Evolutionary conservation across 2,329 filamentous ascomycete genomes (phyloP).

Genomic region (Exophiala oligosperma): DNA sequence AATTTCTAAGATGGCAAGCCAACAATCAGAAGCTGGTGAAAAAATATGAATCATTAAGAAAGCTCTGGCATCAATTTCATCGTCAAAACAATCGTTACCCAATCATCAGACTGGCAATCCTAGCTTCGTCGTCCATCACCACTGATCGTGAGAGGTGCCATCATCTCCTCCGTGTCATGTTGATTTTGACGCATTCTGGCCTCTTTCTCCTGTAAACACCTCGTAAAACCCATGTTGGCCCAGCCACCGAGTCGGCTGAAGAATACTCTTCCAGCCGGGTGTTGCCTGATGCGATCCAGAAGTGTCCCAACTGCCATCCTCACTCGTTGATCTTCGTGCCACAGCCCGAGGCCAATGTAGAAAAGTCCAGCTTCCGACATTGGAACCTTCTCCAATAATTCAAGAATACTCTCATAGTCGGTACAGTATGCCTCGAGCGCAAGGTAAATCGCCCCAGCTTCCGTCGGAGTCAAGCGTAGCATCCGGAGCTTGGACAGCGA

Average conservation of each 20-base stretch:
- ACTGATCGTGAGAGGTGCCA: constrained; percentile 9
- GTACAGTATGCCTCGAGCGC: constrained; percentile 74
- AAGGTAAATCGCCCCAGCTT: constrained; percentile 82
- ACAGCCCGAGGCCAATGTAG: constrained; percentile 85
- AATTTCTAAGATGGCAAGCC: too few species aligned
- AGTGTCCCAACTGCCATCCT: constrained; percentile 75
- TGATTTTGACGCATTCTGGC: constrained; percentile 17
- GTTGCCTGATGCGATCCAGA: constrained; percentile 76
- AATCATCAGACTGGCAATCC: neutral
- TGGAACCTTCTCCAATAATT: constrained; percentile 77
- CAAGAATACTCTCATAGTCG: constrained; percentile 80
- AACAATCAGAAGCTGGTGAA: too few species aligned
- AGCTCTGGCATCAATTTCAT: neutral
- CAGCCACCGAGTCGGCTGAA: constrained; percentile 86
- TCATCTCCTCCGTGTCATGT: constrained; percentile 14
- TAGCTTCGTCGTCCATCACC: constrained; percentile 12
- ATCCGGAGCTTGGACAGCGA: constrained; percentile 88
- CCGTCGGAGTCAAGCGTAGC: constrained; percentile 72
- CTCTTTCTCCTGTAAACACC: constrained; percentile 67
- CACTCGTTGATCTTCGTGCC: constrained; percentile 83
- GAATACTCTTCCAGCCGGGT: constrained; percentile 91
- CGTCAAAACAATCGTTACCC: neutral
- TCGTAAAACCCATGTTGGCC: constrained; percentile 79
- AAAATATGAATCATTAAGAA: neutral
- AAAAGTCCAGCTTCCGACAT: constrained; percentile 87